A percentile compares a stretch with the other conserved stretches of the same genome.
Conservation (phyloP, 768 basidiomycete genomes). For the Cubamyces sp. region DNA sequence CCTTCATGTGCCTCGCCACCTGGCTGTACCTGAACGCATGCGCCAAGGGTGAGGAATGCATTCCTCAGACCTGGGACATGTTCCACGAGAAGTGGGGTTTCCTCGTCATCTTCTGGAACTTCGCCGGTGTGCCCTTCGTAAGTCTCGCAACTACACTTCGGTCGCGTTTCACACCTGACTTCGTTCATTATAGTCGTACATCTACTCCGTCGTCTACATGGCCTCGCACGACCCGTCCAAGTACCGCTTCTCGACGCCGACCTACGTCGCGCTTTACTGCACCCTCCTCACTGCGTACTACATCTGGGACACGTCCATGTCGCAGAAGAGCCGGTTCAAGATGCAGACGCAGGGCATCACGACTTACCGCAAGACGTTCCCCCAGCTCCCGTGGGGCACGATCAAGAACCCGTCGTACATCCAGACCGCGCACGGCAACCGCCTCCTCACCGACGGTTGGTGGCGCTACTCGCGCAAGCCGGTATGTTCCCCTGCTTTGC, state of each 20-base stretch:
- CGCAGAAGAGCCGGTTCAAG: slow-evolving; percentile 97
- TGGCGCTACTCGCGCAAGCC: slow-evolving; percentile 96
- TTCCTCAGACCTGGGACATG: slow-evolving; percentile 99
- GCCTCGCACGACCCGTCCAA: slow-evolving; percentile 87
- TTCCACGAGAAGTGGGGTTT: slow-evolving; percentile 99
- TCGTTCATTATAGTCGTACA: slow-evolving; percentile 57
- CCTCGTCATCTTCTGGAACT: slow-evolving; percentile 98
- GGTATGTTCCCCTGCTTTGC: slow-evolving; percentile 45
- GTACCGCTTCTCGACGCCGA: slow-evolving; percentile 83
- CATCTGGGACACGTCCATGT: slow-evolving; percentile 93
- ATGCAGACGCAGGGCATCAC: slow-evolving; percentile 94
- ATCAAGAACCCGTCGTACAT: slow-evolving; percentile 89
- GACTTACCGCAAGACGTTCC: slow-evolving; percentile 88
- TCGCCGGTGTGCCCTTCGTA: slow-evolving; percentile 91
- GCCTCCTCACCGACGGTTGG: slow-evolving; percentile 90
- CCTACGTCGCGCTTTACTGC: slow-evolving; percentile 72
- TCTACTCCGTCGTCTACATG: slow-evolving; percentile 98
- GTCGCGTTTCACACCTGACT: slow-evolving; percentile 10
- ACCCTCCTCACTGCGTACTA: slow-evolving; percentile 85
- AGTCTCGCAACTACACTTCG: slow-evolving; percentile 35
- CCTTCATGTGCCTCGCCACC: slow-evolving; percentile 94
- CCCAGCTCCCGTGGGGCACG: slow-evolving; percentile 83
- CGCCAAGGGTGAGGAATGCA: slow-evolving; percentile 92
- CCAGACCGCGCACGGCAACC: slow-evolving; percentile 93
- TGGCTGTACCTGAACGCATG: slow-evolving; percentile 98